Evolutionary conservation across 257 asterid species (phyloP).

Genomic region (Avicennia marina): DNA sequence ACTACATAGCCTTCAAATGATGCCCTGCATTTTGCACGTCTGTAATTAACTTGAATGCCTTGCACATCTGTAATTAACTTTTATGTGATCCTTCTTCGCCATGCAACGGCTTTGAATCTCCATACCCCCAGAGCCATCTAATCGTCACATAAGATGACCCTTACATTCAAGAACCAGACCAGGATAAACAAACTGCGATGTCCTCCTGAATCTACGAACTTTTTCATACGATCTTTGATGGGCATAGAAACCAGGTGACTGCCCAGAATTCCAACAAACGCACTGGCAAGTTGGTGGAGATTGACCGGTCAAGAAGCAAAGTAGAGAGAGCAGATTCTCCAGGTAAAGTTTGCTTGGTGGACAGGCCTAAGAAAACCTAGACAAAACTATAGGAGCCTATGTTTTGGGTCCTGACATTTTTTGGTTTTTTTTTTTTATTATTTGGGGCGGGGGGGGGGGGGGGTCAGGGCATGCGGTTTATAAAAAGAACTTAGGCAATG

Average conservation of each 20-base stretch:
- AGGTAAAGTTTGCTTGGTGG: conserved; percentile 29
- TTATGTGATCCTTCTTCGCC: neutral
- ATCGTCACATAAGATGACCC: neutral
- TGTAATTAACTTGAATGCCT: neutral
- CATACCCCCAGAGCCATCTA: neutral
- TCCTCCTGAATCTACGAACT: too few species aligned
- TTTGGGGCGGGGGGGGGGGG: too few species aligned
- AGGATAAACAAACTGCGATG: conserved; percentile 34
- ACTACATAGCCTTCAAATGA: neutral
- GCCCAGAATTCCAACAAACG: conserved; percentile 49
- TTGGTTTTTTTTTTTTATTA: conserved; percentile 5
- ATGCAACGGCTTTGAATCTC: neutral
- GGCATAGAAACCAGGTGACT: conserved; percentile 46
- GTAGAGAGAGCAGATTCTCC: conserved; percentile 25
- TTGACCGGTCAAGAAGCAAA: conserved; percentile 20
- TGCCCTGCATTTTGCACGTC: neutral
- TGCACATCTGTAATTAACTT: too few species aligned
- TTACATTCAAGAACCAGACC: conserved; percentile 38
- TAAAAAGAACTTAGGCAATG: neutral
- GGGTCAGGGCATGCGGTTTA: too few species aligned
- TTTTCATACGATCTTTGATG: conserved; percentile 51
- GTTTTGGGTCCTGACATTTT: conserved; percentile 24
- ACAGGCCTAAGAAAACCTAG: conserved; percentile 17
- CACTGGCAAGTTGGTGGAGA: conserved; percentile 9
- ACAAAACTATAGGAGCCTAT: conserved; percentile 16